These are phyloP conservation scores for Polyporus arcularius DNA, from an alignment of 768 basidiomycete species.

Conservation along the genomic window DNA sequence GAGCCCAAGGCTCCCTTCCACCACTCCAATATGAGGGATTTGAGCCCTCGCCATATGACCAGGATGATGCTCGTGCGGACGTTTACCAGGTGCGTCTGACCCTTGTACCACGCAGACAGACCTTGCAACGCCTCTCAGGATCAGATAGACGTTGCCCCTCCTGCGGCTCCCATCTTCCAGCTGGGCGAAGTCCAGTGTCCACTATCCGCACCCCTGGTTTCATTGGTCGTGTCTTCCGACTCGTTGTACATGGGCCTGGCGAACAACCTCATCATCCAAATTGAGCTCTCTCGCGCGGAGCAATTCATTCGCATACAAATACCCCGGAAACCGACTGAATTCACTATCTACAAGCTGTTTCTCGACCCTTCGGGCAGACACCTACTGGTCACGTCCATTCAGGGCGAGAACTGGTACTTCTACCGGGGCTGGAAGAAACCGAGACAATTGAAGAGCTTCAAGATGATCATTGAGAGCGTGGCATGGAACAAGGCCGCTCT, in stretches of 20 bases:
- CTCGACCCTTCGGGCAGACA: constrained; percentile 93
- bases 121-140: background rate
- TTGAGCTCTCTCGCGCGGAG: constrained; percentile 86
- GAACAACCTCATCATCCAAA: constrained; percentile 79
- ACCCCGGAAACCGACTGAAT: constrained; percentile 71
- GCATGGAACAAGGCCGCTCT: constrained; percentile 84
- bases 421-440: constrained; percentile 83
- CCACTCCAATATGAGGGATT: constrained; percentile 86
- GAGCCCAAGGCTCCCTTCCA: constrained; percentile 45
- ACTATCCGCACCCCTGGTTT: constrained; percentile 80
- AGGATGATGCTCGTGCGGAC: constrained; percentile 49
- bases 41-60: constrained; percentile 67
- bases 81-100: constrained; percentile 27
- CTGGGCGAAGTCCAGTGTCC: constrained; percentile 89
- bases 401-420: constrained; percentile 94
- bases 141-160: constrained; percentile 31
- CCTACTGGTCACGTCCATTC: constrained; percentile 78
- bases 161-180: constrained; percentile 68
- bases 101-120: background rate
- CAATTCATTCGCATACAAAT: constrained; percentile 82
- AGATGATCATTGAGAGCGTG: constrained; percentile 86
- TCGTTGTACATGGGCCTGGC: constrained; percentile 81
- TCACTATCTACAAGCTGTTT: constrained; percentile 81
- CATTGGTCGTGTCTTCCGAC: constrained; percentile 84
- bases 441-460: constrained; percentile 73